Conservation (phyloP, 441 rosid genomes). For the Bruguiera hainesii region DNA sequence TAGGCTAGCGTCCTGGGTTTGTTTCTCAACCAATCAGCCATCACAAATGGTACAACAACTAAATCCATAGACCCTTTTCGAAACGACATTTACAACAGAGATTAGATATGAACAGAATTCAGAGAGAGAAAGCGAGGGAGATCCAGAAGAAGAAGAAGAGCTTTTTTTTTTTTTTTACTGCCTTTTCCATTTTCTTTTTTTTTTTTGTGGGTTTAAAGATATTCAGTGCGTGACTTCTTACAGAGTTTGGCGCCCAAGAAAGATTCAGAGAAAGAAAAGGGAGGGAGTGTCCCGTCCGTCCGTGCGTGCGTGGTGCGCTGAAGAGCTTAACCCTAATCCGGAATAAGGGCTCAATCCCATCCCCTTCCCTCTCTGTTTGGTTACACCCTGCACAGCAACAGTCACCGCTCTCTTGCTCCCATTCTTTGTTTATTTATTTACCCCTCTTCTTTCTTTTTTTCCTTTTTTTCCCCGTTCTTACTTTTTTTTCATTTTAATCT, state of each 20-base stretch:
- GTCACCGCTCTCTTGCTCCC: neutral
- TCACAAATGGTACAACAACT: too few relatives aligned
- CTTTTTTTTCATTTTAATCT: too few relatives aligned
- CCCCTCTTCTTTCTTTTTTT: neutral
- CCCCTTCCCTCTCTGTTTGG: conserved; percentile 40
- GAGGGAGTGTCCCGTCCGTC: neutral
- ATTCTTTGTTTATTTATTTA: neutral
- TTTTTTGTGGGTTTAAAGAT: too few relatives aligned
- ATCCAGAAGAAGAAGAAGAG: neutral
- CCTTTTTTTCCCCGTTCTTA: too few relatives aligned
- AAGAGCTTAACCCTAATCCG: conserved; percentile 56
- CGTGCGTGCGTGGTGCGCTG: conserved; percentile 21
- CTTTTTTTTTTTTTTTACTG: too few relatives aligned
- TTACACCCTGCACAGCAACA: conserved; percentile 22
- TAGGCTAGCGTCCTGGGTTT: too few relatives aligned
- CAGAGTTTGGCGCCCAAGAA: conserved; percentile 46
- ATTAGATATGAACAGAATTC: neutral
- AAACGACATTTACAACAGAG: neutral
- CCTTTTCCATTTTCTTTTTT: too few relatives aligned
- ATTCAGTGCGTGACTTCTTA: neutral
- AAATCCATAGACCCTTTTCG: too few relatives aligned
- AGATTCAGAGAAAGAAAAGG: neutral
- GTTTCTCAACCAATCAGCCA: too few relatives aligned
- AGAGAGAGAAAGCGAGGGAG: neutral
- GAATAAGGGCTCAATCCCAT: conserved; percentile 31